Conservation (phyloP, 2,329 filamentous ascomycete genomes). For the Cercospora berteroae region DNA sequence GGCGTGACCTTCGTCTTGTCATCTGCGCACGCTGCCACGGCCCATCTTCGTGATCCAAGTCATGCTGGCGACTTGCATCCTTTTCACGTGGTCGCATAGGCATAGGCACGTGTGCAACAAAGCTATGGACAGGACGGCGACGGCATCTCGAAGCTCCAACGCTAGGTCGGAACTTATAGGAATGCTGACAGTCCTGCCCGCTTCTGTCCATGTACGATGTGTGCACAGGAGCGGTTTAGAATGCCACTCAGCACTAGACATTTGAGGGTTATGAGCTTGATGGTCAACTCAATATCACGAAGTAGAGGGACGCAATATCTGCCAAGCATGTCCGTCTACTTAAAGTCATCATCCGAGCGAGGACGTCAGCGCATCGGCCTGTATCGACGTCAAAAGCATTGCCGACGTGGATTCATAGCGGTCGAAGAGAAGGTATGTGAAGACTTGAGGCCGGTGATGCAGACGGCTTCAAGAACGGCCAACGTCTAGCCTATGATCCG, state of each 20-base stretch:
- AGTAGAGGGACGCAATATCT: not conserved
- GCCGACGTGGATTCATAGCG: not conserved
- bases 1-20: constrained; percentile 4
- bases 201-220: not conserved
- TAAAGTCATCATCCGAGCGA: not conserved
- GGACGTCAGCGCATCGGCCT: not conserved
- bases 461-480: not conserved
- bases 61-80: not conserved
- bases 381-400: not conserved
- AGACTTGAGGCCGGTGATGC: not conserved
- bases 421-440: not conserved
- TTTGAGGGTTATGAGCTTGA: not conserved
- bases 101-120: not conserved
- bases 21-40: constrained; percentile 6
- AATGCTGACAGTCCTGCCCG: not conserved
- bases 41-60: not conserved
- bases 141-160: not conserved
- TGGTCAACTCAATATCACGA: not conserved
- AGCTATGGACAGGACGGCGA: not conserved
- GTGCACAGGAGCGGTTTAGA: not conserved
- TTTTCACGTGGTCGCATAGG: not conserved
- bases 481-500: not conserved
- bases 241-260: not conserved
- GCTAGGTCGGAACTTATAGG: not conserved
- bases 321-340: not conserved